Evolutionary conservation across 176 grass and related monocot genomes (phyloP).

Genomic region (Oryza brachyantha): DNA sequence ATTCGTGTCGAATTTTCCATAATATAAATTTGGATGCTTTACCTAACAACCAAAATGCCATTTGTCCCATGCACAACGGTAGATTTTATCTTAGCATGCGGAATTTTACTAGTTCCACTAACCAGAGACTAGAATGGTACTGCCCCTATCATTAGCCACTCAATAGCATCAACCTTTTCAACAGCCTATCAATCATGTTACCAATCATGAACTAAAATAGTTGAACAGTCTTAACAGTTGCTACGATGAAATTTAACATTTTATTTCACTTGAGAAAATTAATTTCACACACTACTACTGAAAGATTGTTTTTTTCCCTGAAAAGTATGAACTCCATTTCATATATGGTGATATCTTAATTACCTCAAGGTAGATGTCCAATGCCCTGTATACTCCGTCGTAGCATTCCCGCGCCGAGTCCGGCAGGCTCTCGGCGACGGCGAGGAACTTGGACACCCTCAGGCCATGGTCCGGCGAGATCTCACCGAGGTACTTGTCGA

Average conservation of each 20-base stretch:
- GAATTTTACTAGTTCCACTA: background rate
- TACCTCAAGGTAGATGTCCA: slow-evolving; percentile 97
- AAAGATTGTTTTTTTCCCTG: background rate
- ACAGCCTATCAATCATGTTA: slow-evolving; percentile 12
- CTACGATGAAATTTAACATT: background rate
- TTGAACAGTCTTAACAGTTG: background rate
- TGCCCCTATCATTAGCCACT: background rate
- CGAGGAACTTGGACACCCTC: slow-evolving; percentile 77
- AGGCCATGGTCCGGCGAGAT: slow-evolving; percentile 88
- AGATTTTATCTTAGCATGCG: background rate
- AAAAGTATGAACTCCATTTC: background rate
- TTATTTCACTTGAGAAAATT: background rate
- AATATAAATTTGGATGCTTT: background rate
- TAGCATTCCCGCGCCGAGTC: slow-evolving; percentile 87
- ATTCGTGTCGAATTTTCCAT: background rate
- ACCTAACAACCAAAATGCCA: background rate
- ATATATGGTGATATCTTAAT: background rate
- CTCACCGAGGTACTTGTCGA: slow-evolving; percentile 91
- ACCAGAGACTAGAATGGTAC: background rate
- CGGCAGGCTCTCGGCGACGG: slow-evolving; percentile 76
- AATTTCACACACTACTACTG: background rate
- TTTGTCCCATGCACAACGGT: background rate
- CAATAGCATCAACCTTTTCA: slow-evolving; percentile 16
- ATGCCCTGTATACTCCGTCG: slow-evolving; percentile 84
- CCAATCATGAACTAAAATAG: slow-evolving; percentile 2